These are phyloP conservation scores for Penicillium flavigenum DNA, from an alignment of 495 filamentous ascomycete genomes.

Conservation along the genomic window DNA sequence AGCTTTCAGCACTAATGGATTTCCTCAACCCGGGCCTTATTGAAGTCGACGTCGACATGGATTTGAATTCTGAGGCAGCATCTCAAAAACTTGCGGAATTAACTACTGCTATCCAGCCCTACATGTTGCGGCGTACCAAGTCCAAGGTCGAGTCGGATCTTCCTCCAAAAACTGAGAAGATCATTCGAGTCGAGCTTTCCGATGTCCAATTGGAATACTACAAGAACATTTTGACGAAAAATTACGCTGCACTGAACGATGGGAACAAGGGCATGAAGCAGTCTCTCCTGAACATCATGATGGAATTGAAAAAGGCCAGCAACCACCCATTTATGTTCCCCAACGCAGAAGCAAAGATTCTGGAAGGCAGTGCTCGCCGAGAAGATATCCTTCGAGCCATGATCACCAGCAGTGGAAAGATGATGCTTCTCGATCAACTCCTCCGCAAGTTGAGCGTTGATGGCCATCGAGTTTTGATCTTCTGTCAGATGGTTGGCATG, in stretches of 20 bases:
- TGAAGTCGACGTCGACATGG: constrained; percentile 83
- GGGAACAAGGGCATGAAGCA: constrained; percentile 86
- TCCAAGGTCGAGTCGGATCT: constrained; percentile 94
- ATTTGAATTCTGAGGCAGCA: constrained; percentile 67
- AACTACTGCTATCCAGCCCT: constrained; percentile 75
- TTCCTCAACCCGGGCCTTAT: constrained; percentile 92
- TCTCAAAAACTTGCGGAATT: constrained; percentile 69
- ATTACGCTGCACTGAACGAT: constrained; percentile 91
- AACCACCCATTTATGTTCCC: constrained; percentile 98
- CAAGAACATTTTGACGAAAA: constrained; percentile 95
- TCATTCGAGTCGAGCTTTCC: constrained; percentile 93
- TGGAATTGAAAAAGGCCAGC: constrained; percentile 98
- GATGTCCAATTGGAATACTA: constrained; percentile 97
- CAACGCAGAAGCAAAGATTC: constrained; percentile 82
- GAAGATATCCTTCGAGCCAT: constrained; percentile 87
- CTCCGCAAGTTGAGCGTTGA: constrained; percentile 88
- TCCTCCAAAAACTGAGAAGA: constrained; percentile 96
- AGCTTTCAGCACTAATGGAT: constrained; percentile 87
- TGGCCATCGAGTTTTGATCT: constrained; percentile 92
- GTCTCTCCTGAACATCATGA: constrained; percentile 97
- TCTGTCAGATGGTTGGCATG: constrained; percentile 99
- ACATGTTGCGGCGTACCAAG: constrained; percentile 95
- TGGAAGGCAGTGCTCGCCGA: constrained; percentile 70
- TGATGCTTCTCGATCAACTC: constrained; percentile 96
- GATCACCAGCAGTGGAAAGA: constrained; percentile 96